phyloP scores from a whole-genome alignment of 106 monocot genomes.

The Dioscorea dumetorum region DNA sequence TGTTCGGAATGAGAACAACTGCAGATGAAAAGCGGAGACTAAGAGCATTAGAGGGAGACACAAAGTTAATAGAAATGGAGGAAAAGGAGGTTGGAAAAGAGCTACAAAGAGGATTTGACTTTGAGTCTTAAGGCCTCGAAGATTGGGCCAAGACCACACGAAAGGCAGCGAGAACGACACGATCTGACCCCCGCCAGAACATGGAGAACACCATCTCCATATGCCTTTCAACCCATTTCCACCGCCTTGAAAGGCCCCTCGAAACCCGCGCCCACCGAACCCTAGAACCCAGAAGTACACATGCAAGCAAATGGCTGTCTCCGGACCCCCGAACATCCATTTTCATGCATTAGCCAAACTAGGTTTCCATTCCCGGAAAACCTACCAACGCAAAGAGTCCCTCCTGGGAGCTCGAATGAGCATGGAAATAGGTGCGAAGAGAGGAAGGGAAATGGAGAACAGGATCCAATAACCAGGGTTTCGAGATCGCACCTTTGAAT shows the following conservation, averaged over 20 bases:
- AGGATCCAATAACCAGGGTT: too few species aligned
- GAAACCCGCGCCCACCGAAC: neutral
- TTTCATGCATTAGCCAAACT: neutral
- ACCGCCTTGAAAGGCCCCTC: neutral
- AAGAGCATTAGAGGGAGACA: neutral
- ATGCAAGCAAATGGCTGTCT: neutral
- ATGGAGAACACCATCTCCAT: neutral
- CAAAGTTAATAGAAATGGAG: neutral
- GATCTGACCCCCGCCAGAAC: neutral
- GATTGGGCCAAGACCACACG: neutral
- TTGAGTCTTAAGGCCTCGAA: neutral
- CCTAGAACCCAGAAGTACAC: neutral
- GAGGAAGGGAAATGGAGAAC: neutral
- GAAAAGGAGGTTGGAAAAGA: neutral
- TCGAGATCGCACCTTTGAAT: too few species aligned
- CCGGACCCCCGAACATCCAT: neutral
- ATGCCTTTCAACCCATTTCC: neutral
- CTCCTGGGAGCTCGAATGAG: neutral
- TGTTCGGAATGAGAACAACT: neutral
- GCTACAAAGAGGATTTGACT: neutral
- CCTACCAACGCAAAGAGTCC: neutral
- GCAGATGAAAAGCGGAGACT: neutral
- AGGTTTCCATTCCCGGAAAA: neutral
- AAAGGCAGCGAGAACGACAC: neutral
- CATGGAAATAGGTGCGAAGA: neutral